Evolutionary conservation across 495 filamentous ascomycete species (phyloP).

Genomic region (Cryomyces minteri): DNA sequence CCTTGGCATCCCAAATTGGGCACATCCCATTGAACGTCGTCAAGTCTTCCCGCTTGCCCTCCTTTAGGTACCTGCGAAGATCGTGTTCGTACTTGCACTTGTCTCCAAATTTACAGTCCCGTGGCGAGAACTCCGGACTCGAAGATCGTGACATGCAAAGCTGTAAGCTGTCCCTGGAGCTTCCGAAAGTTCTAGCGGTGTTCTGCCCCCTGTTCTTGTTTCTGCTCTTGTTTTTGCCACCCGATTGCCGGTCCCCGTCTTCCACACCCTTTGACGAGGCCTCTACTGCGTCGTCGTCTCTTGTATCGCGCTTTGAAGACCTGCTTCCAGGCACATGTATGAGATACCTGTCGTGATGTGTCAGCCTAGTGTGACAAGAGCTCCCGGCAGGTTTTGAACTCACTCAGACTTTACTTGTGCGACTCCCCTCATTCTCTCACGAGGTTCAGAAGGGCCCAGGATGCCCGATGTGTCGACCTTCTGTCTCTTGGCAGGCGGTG

Average conservation of each 20-base stretch:
- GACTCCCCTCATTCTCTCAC: slow-evolving; percentile 40
- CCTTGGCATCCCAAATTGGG: slow-evolving; percentile 57
- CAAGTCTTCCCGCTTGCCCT: slow-evolving; percentile 66
- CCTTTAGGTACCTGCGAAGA: slow-evolving; percentile 63
- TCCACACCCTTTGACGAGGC: slow-evolving; percentile 19
- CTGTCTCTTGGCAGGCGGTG: neutral
- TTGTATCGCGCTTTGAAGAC: too few relatives aligned
- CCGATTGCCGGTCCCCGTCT: slow-evolving; percentile 18
- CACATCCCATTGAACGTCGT: slow-evolving; percentile 55
- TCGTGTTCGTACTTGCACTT: slow-evolving; percentile 67
- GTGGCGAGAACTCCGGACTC: slow-evolving; percentile 56
- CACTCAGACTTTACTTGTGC: slow-evolving; percentile 78
- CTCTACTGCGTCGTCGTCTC: slow-evolving; percentile 21
- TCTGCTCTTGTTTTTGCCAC: slow-evolving; percentile 36
- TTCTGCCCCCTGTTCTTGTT: slow-evolving; percentile 71
- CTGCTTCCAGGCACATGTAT: too few relatives aligned
- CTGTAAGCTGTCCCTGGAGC: slow-evolving; percentile 53
- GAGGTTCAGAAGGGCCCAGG: slow-evolving; percentile 2
- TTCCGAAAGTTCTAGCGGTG: slow-evolving; percentile 66
- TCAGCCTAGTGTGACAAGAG: too few relatives aligned
- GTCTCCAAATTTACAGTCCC: slow-evolving; percentile 52
- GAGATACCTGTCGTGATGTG: too few relatives aligned
- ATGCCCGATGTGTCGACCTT: neutral
- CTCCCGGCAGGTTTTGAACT: slow-evolving; percentile 8
- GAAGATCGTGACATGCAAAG: slow-evolving; percentile 55